Evolutionary conservation across 192 early-diverging fungal genomes (phyloP), one percentile per base, ranked within the genome.

Genomic region (Backusella tuberculispora): DNA sequence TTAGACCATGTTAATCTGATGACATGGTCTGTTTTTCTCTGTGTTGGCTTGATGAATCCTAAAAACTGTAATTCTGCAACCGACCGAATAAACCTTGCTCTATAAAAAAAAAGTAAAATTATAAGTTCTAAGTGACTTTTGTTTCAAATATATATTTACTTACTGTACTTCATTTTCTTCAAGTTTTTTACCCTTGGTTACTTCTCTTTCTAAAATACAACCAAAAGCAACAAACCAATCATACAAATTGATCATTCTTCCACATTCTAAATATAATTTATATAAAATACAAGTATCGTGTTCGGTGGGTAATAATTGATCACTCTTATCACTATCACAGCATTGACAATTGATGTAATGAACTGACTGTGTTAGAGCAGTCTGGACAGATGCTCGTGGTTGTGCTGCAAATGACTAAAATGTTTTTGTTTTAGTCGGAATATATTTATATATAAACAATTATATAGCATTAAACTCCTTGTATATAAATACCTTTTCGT

Each of bases 11-110:
- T 95, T 73, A 97, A 83, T 68, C 94, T 87, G 77, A 91, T 64
- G 5, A 97, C 95, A 85, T 99, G 97, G 77, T 98, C 98, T 13
- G 93, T 95, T 81, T 99, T 99, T 47, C 95, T 80, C 50, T 86
- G 89, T 6, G 98, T 97, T 21, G 91, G 85, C 76, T 93, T 94
- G 69, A 98, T 92, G 67, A 97, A 97, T 1, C 98, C 97, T 64
- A 98, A 69, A 64, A 90, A 92, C 76, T 96, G 92, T 75, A 99
- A 78, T 76, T 98, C 94, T 53, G 91, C 91, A n/a, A 95, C 89
- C 0, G 89, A 88, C 5, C 88, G 87, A 69, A 95, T 87, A 74
- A 99, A 99, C 29, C 97, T 87, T 63, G 94, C 93, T 63, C 91
- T 91, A 72, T 40, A 45, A 10, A 14, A 6, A 46, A 66, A 46